Evolutionary conservation across 176 grass and related monocot species (phyloP), one percentile per base, ranked within the genome.

Genomic region (Bothriochloa decipiens): DNA sequence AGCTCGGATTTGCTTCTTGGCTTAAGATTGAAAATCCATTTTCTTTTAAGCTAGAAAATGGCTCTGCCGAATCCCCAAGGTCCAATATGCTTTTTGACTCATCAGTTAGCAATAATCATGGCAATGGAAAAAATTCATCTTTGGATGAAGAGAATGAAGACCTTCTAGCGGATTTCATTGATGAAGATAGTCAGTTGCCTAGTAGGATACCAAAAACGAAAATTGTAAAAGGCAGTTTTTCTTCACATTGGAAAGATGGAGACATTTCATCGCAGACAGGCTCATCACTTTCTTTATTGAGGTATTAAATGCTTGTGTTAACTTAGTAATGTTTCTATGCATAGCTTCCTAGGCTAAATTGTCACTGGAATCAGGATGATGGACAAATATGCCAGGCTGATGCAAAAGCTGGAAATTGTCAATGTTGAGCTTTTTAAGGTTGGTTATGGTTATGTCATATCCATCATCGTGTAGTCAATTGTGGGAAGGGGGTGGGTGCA

Each of bases 351-450:
- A 80, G 41, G 62, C 84, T 87, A 83, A 87, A 40, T 43, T 80
- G 8, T 15, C 61, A 80, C 50, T 84, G 75, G 68, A 72, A 90
- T 92, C 83, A 99, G 96, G 87, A 94, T 99, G 89, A 95, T 99
- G 93, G 96, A 99, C 81, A 99, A 99, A 90, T 99, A 99, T 46
- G 93, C 96, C 39, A 99, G 96, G 84, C 79, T 99, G 52, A 99
- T 99, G 91, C 96, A 99, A 82, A 99, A 99, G 81, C 85, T 99
- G 83, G 96, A 99, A 66, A 91, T 94, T 64, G 83, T 99, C 35
- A 96, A 96, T 85, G 71, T 99, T 76, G 96, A 99, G 81, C 91
- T 99, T 87, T 99, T 99, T 71, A 99, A 92, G 93, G 96, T 96
- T 77, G 68, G 82, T 75, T 82, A 57, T 77, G 68, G 82, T 75